A percentile compares a stretch with the other conserved stretches of the same genome.
Evolutionary conservation across 2,329 filamentous ascomycete species (phyloP).

Genomic region (Aschersonia sp.): DNA sequence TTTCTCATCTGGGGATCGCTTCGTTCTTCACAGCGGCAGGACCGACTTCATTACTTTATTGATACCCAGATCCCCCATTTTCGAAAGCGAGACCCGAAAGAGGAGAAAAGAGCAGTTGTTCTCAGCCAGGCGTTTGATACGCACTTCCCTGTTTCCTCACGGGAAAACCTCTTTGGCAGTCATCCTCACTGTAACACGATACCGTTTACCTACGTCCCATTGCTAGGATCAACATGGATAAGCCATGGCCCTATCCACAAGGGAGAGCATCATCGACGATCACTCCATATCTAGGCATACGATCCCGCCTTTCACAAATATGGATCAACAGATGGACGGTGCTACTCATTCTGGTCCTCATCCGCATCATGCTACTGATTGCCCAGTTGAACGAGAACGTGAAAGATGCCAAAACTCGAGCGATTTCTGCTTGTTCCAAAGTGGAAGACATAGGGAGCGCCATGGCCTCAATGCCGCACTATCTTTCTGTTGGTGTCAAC

Average conservation of each 20-base stretch:
- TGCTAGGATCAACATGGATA: not conserved
- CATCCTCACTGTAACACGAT: too few species aligned
- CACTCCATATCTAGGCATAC: slow-evolving; percentile 85
- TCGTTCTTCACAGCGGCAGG: not conserved
- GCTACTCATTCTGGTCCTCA: slow-evolving; percentile 71
- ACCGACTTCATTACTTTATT: not conserved
- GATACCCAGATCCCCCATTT: not conserved
- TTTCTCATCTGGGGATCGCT: not conserved
- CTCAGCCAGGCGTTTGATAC: too few species aligned
- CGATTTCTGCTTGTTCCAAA: slow-evolving; percentile 75
- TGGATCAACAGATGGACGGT: slow-evolving; percentile 98
- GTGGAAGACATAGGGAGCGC: slow-evolving; percentile 87
- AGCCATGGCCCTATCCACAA: not conserved
- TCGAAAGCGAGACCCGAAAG: not conserved
- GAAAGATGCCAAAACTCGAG: slow-evolving; percentile 61
- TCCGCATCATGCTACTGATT: slow-evolving; percentile 65
- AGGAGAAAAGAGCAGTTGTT: slow-evolving; percentile 9
- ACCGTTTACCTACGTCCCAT: not conserved
- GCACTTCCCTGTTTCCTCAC: too few species aligned
- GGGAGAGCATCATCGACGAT: not conserved
- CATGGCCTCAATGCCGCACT: slow-evolving; percentile 97
- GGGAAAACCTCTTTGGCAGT: too few species aligned
- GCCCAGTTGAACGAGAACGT: slow-evolving; percentile 60
- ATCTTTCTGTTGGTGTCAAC: slow-evolving; percentile 81
- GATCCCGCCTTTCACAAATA: slow-evolving; percentile 79